Evolutionary conservation across 2,329 filamentous ascomycete species (phyloP), one percentile per base, ranked within the genome.

Genomic region (Neofusicoccum cordaticola): DNA sequence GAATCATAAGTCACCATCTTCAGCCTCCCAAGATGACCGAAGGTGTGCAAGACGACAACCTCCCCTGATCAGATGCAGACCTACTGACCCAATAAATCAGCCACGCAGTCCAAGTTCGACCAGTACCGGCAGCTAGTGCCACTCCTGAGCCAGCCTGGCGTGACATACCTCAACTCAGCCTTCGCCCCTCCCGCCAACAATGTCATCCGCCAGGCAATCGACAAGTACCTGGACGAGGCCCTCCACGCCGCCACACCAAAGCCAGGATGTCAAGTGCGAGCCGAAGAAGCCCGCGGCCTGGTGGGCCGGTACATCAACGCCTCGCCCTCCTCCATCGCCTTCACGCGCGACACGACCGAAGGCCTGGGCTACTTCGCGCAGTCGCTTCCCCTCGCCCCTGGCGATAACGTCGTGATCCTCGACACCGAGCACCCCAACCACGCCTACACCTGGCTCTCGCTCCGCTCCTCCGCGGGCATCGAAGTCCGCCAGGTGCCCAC

Each of bases 401-500:
- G 56, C 56, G 56, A 60, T 37, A 57, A 57, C 13, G 17, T 57
- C 17, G n/a, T 57, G 19, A 39, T 57, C 22, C 52, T 57, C 19
- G n/a, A 22, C 35, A n/a, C 52, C 4, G 52, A 57, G 39, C 52
- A 57, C 52, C 52, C 52, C 1, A 57, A 57, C 22, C 52, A 57
- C 19, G 52, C 17, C 5, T 57, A 15, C 39, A 37, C 11, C 22
- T 57, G 52, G 52, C 35, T 57, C n/a, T 17, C 52, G 12, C 13
- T 57, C 1, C n/a, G n/a, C 34, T 5, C 11, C 8, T 5, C 11
- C 8, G 3, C 17, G 2, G 52, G 37, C 12, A 2, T 57, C 19
- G 52, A 57, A 1, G 37, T 44, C 2, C 52, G 52, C 11, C 17
- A 42, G 6, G 13, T 57, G 4, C 31, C 50, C 15, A 37, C 50